phyloP scores from a whole-genome alignment of 495 filamentous ascomycete species.

The Penicillium verhagenii region DNA sequence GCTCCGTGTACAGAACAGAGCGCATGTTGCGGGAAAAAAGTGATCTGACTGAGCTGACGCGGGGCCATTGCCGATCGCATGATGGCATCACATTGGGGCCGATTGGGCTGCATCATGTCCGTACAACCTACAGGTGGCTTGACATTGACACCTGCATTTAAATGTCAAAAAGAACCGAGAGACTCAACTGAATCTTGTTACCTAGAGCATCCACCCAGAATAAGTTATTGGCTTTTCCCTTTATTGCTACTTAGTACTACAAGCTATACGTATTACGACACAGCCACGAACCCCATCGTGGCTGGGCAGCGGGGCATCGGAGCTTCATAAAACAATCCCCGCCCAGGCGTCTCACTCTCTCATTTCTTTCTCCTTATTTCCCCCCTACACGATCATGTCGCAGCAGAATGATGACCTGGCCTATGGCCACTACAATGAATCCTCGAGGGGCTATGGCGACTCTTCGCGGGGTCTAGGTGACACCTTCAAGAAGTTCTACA shows the following conservation, averaged over 20 bases:
- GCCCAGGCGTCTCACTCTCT: slow-evolving; percentile 8
- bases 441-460: slow-evolving; percentile 27
- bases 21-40: too few species aligned
- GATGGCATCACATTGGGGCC: too few species aligned
- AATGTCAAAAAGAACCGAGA: neutral
- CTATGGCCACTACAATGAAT: slow-evolving; percentile 54
- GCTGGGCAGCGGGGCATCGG: slow-evolving; percentile 26
- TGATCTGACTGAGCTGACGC: too few species aligned
- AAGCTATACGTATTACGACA: slow-evolving; percentile 6
- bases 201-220: neutral
- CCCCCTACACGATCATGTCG: slow-evolving; percentile 32
- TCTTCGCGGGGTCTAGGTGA: slow-evolving; percentile 53
- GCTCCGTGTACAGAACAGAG: too few species aligned
- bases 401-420: slow-evolving; percentile 50
- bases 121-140: neutral
- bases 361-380: slow-evolving; percentile 8
- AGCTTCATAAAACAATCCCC: slow-evolving; percentile 20
- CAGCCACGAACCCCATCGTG: slow-evolving; percentile 25
- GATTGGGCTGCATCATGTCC: too few species aligned
- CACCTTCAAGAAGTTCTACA: slow-evolving; percentile 51
- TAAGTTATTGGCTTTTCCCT: neutral
- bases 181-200: neutral
- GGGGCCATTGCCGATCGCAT: too few species aligned
- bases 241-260: too few species aligned
- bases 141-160: neutral